Evolutionary conservation across 148 eudicot species (phyloP).

Genomic region (Fagopyrum homotropicum): DNA sequence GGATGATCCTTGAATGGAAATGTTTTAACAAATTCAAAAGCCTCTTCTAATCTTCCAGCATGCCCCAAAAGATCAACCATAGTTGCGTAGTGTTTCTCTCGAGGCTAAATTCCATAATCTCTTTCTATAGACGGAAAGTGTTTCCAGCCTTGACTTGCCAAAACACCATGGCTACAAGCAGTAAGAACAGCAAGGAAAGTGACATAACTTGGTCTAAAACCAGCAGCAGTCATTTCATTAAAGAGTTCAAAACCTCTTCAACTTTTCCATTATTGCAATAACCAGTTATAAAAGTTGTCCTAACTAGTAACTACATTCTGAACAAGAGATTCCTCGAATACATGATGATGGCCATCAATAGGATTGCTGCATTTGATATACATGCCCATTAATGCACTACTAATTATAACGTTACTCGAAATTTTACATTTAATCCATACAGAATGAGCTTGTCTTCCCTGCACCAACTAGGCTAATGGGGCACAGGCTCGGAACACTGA

Average conservation of each 20-base stretch:
- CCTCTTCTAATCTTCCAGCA: conserved; percentile 76
- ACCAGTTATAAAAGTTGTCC: conserved; percentile 79
- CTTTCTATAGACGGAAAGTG: conserved; percentile 59
- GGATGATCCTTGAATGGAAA: conserved; percentile 57
- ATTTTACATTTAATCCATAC: conserved; percentile 52
- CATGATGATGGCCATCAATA: conserved; percentile 40
- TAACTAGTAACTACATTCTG: conserved; percentile 58
- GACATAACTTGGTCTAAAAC: conserved; percentile 65
- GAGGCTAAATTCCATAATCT: conserved; percentile 65
- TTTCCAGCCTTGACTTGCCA: conserved; percentile 68
- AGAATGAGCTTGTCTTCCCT: conserved; percentile 72
- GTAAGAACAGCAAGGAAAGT: conserved; percentile 84
- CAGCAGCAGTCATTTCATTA: conserved; percentile 59
- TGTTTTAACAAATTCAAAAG: conserved; percentile 46
- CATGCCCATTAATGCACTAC: conserved; percentile 89
- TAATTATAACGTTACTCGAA: conserved; percentile 55
- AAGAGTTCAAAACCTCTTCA: conserved; percentile 51
- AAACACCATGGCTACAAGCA: conserved; percentile 94
- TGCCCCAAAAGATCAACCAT: conserved; percentile 86
- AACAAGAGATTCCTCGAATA: conserved; percentile 41
- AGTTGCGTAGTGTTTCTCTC: conserved; percentile 64
- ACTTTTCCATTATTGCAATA: conserved; percentile 68
- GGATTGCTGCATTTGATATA: conserved; percentile 84
- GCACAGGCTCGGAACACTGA: conserved; percentile 82
- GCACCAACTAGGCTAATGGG: conserved; percentile 55